Evolutionary conservation across 1,284 basidiomycete species (phyloP), one percentile per base, ranked within the genome.

Genomic region (Lignosus rhinocerotis): DNA sequence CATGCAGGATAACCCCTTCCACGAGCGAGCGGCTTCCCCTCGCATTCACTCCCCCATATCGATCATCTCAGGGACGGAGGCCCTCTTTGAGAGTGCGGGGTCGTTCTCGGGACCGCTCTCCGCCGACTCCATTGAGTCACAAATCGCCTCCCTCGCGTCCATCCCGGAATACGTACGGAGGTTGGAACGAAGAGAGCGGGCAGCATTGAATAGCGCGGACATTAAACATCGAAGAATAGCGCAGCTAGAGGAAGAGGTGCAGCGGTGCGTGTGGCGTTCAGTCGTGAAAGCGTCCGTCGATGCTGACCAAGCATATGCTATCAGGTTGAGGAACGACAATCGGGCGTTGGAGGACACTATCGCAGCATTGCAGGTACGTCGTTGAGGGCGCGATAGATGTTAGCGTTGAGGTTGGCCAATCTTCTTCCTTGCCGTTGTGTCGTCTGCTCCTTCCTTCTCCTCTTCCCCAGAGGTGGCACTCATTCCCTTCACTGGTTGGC

Each of bases 171-270:
- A 78, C 50, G 66, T 82, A 30, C 66, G 67, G 36, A 77, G 74
- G 56, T 69, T 83, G 34, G 76, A 80, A 58, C 70, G 76, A 44
- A 74, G 73, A 55, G 66, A 67, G 14, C 66, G 67, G 3, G 77
- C 79, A 10, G 69, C 76, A 48, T 71, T 73, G 47, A 70, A 71
- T 46, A 74, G 72, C 44, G 72, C 74, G 33, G 69, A 71, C 3
- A 70, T 72, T 6, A 83, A 80, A 64, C 67, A 67, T 9, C 68
- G 63, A 19, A 73, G 65, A 46, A 81, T 84, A 12, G 59, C 55
- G 2, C 59, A 69, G 38, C 60, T 83, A 34, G 66, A 74, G 56
- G 60, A 65, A 38, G 73, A 78, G 47, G 67, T 72, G 10, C 61
- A 71, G 43, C 70, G 51, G 66, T 72, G 55, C 52, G 72, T 67